Evolutionary conservation across 2,329 filamentous ascomycete species (phyloP), one percentile per base, ranked within the genome.

Genomic region (Pseudopyrenochaeta lycopersici): DNA sequence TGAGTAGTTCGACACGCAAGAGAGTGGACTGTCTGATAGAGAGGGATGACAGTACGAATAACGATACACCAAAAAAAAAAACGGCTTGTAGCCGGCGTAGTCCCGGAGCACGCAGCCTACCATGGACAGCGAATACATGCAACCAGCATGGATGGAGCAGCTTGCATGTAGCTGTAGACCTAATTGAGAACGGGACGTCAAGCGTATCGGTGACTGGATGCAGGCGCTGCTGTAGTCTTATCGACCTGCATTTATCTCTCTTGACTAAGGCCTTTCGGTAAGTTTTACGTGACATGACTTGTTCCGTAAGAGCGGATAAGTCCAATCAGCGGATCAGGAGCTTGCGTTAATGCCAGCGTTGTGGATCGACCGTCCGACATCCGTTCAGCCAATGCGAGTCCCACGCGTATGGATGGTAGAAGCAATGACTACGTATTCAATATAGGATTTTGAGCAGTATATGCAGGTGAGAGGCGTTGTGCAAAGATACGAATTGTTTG

Each of bases 261-360:
- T 68, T 75, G 70, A 74, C 72, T 74, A 74, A 74, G 64, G 55
- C 46, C 52, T 44, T 66, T 70, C 62, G 58, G 66, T 76, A 71
- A 74, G 58, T 60, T 58, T 63, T 64, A 68, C 59, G 61, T 64
- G 54, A 61, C 47, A 46, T 30, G 50, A 57, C 39, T 27, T 39
- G 46, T 49, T 18, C 27, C 38, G 29, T 46, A 18, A 64, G 67
- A 33, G 65, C 38, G 46, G 44, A 11, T 30, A 45, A 49, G 38
- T 63, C 50, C 32, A 46, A 53, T 55, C 20, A 46, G 39, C 49
- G 52, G 50, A 44, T 48, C 49, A 43, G 45, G 50, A 46, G 43
- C 47, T 44, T 43, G 53, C 51, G 48, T 57, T 46, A 46, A 41
- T 45, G 44, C 46, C 45, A n/a, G 42, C 12, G 27, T 46, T 35